These are phyloP conservation scores for Effrenium voratum DNA, from an alignment of 73 alveolate genomes.

Conservation along the genomic window DNA sequence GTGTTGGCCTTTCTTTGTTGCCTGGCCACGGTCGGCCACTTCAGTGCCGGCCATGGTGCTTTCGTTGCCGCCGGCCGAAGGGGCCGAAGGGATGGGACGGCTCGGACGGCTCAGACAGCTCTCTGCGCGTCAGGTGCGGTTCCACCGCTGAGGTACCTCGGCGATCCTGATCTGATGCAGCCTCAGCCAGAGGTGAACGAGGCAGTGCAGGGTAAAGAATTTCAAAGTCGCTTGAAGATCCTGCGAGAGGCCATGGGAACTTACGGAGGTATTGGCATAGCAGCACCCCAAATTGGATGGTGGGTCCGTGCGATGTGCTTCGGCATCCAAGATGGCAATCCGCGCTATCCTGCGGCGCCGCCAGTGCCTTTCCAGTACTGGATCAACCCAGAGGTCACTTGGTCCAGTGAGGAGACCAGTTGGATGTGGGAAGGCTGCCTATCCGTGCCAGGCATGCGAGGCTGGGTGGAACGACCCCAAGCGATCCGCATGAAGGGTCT, in stretches of 20 bases:
- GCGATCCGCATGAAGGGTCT: conserved; percentile 56
- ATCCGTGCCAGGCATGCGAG: conserved; percentile 70
- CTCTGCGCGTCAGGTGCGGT: too few species aligned
- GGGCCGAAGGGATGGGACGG: too few species aligned
- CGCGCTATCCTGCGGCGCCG: conserved; percentile 54
- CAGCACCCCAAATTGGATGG: conserved; percentile 86
- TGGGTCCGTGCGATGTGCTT: conserved; percentile 82
- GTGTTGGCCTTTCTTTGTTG: too few species aligned
- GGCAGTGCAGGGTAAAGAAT: not conserved
- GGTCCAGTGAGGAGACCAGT: conserved; percentile 24
- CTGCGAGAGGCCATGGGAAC: conserved; percentile 19
- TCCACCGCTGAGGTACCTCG: conserved; percentile 44
- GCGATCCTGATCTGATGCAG: conserved; percentile 60
- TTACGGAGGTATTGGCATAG: conserved; percentile 67
- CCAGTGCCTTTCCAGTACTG: conserved; percentile 74
- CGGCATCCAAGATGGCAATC: conserved; percentile 49
- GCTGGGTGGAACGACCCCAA: conserved; percentile 61
- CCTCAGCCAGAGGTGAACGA: conserved; percentile 47
- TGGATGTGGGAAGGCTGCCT: conserved; percentile 92
- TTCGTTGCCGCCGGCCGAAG: too few species aligned
- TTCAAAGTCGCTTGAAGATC: conserved; percentile 35
- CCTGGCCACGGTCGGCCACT: too few species aligned
- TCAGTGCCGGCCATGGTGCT: too few species aligned
- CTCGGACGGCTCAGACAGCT: too few species aligned
- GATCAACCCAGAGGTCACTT: conserved; percentile 67